Percentiles rank a stretch among this genome's conserved stretches.
Evolutionary conservation across 1,139 yeast genomes (phyloP).

Genomic region (Debaryomycetaceae sp.): DNA sequence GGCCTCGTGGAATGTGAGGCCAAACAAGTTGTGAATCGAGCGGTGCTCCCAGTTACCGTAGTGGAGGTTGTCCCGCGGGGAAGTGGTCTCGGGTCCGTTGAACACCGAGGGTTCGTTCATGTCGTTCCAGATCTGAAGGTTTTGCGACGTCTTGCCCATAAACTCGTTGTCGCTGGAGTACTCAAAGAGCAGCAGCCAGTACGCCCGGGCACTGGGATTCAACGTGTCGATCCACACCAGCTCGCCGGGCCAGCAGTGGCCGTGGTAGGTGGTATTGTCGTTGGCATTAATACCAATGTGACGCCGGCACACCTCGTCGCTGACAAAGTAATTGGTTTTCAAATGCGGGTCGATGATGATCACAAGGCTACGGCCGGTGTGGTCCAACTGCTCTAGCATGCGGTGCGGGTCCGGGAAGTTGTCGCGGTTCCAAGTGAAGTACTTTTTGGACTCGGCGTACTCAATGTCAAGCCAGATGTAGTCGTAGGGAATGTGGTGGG

Average conservation of each 20-base stretch:
- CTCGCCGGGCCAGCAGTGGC: constrained; percentile 99
- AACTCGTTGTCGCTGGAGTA: constrained; percentile 28
- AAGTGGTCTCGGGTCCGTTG: constrained; percentile 89
- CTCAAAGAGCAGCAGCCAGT: constrained; percentile 50
- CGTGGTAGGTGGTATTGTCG: constrained; percentile 49
- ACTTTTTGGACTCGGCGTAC: constrained; percentile 79
- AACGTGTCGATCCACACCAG: constrained; percentile 89
- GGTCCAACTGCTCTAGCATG: constrained; percentile 61
- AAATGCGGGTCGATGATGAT: constrained; percentile 91
- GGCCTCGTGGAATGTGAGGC: constrained; percentile 73
- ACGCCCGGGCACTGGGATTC: constrained; percentile 53
- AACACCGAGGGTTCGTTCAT: constrained; percentile 98
- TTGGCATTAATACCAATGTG: constrained; percentile 37
- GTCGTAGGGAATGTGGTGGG: constrained; percentile 76
- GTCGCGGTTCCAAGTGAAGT: constrained; percentile 84
- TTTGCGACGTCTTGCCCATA: constrained; percentile 44
- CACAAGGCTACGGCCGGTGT: constrained; percentile 76
- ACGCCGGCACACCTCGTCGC: constrained; percentile 44
- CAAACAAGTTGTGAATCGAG: constrained; percentile 82
- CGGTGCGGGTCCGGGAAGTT: constrained; percentile 69
- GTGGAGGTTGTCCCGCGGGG: constrained; percentile 78
- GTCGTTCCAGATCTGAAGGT: constrained; percentile 90
- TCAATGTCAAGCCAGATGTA: constrained; percentile 95
- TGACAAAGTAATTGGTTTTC: constrained; percentile 63
- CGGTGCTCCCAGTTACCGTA: constrained; percentile 85